Evolutionary conservation across 768 basidiomycete genomes (phyloP), one percentile per base, ranked within the genome.

Genomic region (Hypholoma fasciculare): DNA sequence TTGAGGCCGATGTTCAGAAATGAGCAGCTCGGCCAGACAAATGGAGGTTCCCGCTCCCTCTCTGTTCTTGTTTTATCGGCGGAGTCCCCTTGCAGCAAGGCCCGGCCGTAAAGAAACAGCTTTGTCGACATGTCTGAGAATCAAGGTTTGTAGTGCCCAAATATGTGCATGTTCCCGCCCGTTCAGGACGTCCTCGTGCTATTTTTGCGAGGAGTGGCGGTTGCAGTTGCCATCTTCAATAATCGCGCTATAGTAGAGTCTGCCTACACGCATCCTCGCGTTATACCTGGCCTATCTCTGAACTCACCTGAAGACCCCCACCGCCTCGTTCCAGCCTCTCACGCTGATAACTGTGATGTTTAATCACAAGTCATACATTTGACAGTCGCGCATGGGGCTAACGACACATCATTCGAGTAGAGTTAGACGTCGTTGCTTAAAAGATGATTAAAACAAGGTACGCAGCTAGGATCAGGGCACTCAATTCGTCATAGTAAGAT

Each of bases 271-370:
- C 30, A 9, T 34, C 30, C 30, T 34, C 30, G 30, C 30, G 30
- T 34, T 34, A 34, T 7, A 9, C 30, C 9, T 9, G 9, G 9
- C 30, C 30, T 34, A 34, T 34, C 30, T 34, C 30, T 34, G 9
- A 34, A 34, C 7, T 23, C 23, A 23, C 23, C 23, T 23, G 23
- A 23, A 9, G 6, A 6, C 30, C 30, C 30, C 30, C 30, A 34
- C 30, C 30, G 30, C 30, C 6, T 34, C 30, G 16, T 14, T n/a
- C 20, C 34, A 38, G 6, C 34, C 58, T 63, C 61, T 63, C 61
- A 63, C 61, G 61, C 57, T 63, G 61, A 63, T 63, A 63, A 46
- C 61, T 57, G 57, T 42, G 30, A 34, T 48, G 46, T 54, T 52
- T 30, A 43, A 50, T 51, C 49, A 50, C 59, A 49, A 53, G 42